Evolutionary conservation across 1,284 basidiomycete species (phyloP), one percentile per base, ranked within the genome.

Genomic region (Pisolithus thermaeus): DNA sequence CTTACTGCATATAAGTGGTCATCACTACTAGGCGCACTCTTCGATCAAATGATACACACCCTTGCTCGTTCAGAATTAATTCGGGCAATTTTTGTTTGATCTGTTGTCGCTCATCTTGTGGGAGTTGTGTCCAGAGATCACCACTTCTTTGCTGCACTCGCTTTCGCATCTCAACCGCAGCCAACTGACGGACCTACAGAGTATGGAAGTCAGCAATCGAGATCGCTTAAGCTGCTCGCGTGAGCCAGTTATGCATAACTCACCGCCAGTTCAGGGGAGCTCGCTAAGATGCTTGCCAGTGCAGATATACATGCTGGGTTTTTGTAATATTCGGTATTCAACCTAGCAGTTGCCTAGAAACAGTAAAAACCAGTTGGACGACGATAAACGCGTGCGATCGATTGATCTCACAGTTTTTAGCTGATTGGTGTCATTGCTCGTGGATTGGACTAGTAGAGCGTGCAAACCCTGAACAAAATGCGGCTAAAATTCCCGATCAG

Each of bases 151-250:
- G 80, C 25, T 78, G 71, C 52, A 99, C 81, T 56, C 96, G 88
- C 78, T 99, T 99, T 60, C 97, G 80, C 64, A 98, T 78, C 74
- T 99, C 97, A 53, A 99, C 95, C n/a, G 95, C 93, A 47, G 95
- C 92, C 22, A 99, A 83, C 83, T 99, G 97, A 51, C 96, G 91
- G 55, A 97, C 86, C 93, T 97, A 57, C 37, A 37, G 30, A 16
- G 37, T 22, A 46, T 6, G 20, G 25, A 14, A 43, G 28, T 23
- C 12, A 16, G 44, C 55, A 27, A 52, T 58, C 51, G 46, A 32
- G 6, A 18, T 35, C 28, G 50, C 49, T 52, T 18, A 16, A 27
- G 35, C 11, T 22, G 44, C 30, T 28, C 50, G 58, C n/a, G 23
- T 12, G 22, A 12, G 16, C 22, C 6, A 23, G 14, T 43, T 49